A percentile compares a stretch with the other conserved stretches of the same genome.
Conservation (phyloP, 1,284 basidiomycete genomes). For the Taiwanofungus camphoratus region DNA sequence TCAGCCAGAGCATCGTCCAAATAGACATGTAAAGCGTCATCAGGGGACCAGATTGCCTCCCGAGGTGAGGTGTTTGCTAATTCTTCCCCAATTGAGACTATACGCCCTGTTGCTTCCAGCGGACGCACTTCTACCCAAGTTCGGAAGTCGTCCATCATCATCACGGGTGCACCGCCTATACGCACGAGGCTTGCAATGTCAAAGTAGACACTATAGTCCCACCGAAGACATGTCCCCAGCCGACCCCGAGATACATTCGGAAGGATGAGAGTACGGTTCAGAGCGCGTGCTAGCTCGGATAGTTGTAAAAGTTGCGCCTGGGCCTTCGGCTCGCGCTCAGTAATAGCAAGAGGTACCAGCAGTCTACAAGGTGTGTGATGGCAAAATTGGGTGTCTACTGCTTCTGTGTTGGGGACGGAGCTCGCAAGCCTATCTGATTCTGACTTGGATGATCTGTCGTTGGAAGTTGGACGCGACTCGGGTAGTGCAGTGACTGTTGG, state of each 20-base stretch:
- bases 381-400: constrained; percentile 22
- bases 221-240: constrained; percentile 40
- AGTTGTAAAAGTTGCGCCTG: constrained; percentile 43
- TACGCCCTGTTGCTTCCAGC: constrained; percentile 21
- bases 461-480: constrained; percentile 13
- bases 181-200: constrained; percentile 27
- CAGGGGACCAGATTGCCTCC: not conserved
- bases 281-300: constrained; percentile 32
- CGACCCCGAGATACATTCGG: constrained; percentile 47
- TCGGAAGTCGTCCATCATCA: constrained; percentile 32
- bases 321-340: constrained; percentile 46
- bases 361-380: constrained; percentile 31
- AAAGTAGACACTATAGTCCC: constrained; percentile 42
- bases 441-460: not conserved
- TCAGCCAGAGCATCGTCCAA: constrained; percentile 9
- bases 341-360: constrained; percentile 40
- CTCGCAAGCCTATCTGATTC: constrained; percentile 1
- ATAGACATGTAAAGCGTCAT: constrained; percentile 9
- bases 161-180: constrained; percentile 12
- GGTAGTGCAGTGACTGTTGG: constrained; percentile 31
- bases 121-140: constrained; percentile 30
- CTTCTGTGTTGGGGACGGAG: constrained; percentile 8
- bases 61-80: not conserved
- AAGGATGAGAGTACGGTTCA: constrained; percentile 46
- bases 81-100: constrained; percentile 18